Evolutionary conservation across 176 grass and related monocot species (phyloP), one percentile per base, ranked within the genome.

Genomic region (Cocos nucifera): DNA sequence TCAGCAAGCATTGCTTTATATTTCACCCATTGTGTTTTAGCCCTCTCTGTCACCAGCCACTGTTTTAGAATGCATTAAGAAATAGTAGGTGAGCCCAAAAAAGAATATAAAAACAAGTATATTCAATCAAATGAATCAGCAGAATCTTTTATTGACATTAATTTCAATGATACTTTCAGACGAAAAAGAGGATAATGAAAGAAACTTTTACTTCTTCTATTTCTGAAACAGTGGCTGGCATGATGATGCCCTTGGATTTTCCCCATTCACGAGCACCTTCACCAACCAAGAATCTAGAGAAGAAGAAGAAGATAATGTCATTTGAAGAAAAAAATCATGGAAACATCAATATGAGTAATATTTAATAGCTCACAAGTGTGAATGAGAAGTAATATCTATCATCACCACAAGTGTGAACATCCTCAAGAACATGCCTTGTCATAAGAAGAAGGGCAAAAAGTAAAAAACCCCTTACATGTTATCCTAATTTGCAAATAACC

Each of bases 1-100:
- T 69, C 69, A 24, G 56, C 72, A 85, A 97, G 83, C 83, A 90
- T 75, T 49, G 65, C 69, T 54, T 64, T 90, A 65, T 88, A 97
- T 67, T 86, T 87, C 29, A 66, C 32, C 92, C 87, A 97, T 57
- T 83, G 92, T 19, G 81, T 57, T 82, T 79, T 91, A 59, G 87
- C 78, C 64, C 66, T 90, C 30, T 97, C 82, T 54, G 92, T 90
- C 72, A 97, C 83, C 69, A 97, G 63, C 92, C 92, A 97, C 92
- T 97, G 64, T 61, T 62, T 64, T n/a, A 69, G 70, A 75, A 67
- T 51, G n/a, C 15, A 75, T 17, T 54, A 61, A 26, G 22, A 28
- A 22, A 6, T 53, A 44, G 10, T 48, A 62, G 19, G 18, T 26
- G 25, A 27, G 17, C 3, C 2, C 16, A 20, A 57, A 58, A 53